Base-by-base conservation (phyloP, 2,329 filamentous ascomycete genomes). In the Pseudocercospora pini-densiflorae region DNA sequence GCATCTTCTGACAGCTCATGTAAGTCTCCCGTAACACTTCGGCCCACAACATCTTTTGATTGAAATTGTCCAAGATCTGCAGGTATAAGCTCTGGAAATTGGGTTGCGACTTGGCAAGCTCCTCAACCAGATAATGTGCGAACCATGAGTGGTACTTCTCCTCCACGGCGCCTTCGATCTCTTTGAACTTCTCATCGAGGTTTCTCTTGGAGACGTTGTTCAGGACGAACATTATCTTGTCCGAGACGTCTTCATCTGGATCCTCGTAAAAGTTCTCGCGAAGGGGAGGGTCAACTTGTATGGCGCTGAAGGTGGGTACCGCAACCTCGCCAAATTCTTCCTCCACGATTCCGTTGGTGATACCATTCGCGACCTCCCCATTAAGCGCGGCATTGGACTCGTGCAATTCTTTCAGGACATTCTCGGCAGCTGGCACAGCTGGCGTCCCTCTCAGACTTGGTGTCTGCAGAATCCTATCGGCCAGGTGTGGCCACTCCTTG, bases 181-280 rank as follows among this genome's bases (percentile, higher is more conserved):
- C 93, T 61, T 86, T 85, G 74, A 94, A 90, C 80, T 97, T 97
- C 47, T 90, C 86, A 61, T 92, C 89, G 19, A 99, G 84, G 53
- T 97, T 98, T 49, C 90, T 89, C 72, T 95, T 90, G 0, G 95
- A 98, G 61, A 99, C 90, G 73, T 99, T 99, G 84, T 99, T 99
- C 65, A 99, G 84, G 27, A 96, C 92, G 74, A 99, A 99, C 72
- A 97, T 89, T 45, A 99, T 93, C 78, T 93, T 96, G 78, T 97
- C 95, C 73, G 97, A 94, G 0, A 91, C 87, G 23, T 94, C 92
- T 70, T 92, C 91, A 68, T 90, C 87, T 0, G 95, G 96, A 14
- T 97, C 92, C 74, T 95, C 91, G 71, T 91, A 96, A 16, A 88
- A 80, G 10, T 89, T 83, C 2, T 87, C 85, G 10, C 84, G 81